Evolutionary conservation across 1,284 basidiomycete species (phyloP), one percentile per base, ranked within the genome.

Genomic region (Austroboletus rostrupii): DNA sequence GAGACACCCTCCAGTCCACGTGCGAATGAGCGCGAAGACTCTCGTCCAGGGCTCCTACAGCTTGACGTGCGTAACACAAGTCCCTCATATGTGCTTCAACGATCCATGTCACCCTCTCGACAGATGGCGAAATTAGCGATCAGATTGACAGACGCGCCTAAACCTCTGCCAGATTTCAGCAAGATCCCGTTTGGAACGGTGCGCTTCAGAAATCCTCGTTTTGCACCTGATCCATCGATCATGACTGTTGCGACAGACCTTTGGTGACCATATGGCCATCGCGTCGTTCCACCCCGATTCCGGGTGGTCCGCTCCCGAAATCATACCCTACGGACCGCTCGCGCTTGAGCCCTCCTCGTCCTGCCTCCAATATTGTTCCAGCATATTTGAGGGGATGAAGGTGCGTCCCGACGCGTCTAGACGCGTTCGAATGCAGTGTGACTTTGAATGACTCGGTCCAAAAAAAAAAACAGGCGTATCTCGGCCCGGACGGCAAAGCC

Each of bases 381-480:
- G 80, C 53, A 72, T 90, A 5, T 95, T 93, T 55, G 92, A 95
- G 65, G 92, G 92, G 2, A 88, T 94, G 85, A 95, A 96, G 77
- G 83, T 79, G 31, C 40, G 53, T 33, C 28, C 12, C 5, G 14
- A n/a, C 28, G 32, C 32, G 10, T 33, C 14, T 7, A 13, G 16
- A n/a, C 5, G 16, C 32, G 32, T 7, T 33, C 14, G 12, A 14
- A 33, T 16, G 12, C 32, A 2, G 14, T n/a, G 5, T 37, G 35
- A 37, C 35, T 21, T 3, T 9, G 14, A 3, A 16, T 39, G 38
- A 39, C 38, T 39, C 38, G 16, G 33, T 37, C 7, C 9, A 17
- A 26, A 26, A 23, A 23, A 26, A 26, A 26, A 26, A 26, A 26
- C 6, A 26, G 83, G 92, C 91, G 1, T 92, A 91, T 72, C 68